phyloP scores from a whole-genome alignment of 1,139 yeast species.

The Geotrichum cucujoidarum region DNA sequence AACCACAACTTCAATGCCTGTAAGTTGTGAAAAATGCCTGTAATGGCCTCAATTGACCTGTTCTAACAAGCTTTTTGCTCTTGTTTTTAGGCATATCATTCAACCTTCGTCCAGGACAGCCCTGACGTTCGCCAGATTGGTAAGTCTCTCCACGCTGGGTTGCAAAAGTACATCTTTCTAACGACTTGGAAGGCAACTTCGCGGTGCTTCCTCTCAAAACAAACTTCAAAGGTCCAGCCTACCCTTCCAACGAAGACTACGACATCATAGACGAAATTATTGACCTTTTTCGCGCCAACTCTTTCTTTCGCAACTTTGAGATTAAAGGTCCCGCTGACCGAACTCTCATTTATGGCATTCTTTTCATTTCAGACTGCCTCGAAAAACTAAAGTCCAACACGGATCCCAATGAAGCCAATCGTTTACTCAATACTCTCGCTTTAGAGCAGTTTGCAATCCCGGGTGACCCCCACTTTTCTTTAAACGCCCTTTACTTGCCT shows the following conservation, averaged over 20 bases:
- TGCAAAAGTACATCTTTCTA: neutral
- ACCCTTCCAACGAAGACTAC: slow-evolving; percentile 74
- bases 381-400: slow-evolving; percentile 46
- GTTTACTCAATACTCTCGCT: slow-evolving; percentile 73
- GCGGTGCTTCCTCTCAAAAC: slow-evolving; percentile 80
- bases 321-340: slow-evolving; percentile 95
- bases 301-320: slow-evolving; percentile 94
- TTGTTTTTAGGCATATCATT: slow-evolving; percentile 24
- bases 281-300: slow-evolving; percentile 90
- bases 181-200: slow-evolving; percentile 72
- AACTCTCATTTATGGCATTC: slow-evolving; percentile 90
- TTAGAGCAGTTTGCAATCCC: slow-evolving; percentile 87
- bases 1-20: slow-evolving; percentile 6
- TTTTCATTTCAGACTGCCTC: slow-evolving; percentile 82
- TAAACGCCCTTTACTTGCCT: slow-evolving; percentile 75
- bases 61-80: neutral
- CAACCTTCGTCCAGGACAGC: slow-evolving; percentile 26
- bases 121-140: slow-evolving; percentile 26
- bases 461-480: slow-evolving; percentile 91
- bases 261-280: slow-evolving; percentile 88
- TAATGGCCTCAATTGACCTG: neutral
- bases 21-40: no score
- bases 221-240: slow-evolving; percentile 85
- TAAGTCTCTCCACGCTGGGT: neutral
- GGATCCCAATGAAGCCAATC: slow-evolving; percentile 57